Percentiles rank a stretch among this genome's conserved stretches.
These are phyloP conservation scores for Acacia confusa DNA, from an alignment of 306 rosid species.

Conservation along the genomic window DNA sequence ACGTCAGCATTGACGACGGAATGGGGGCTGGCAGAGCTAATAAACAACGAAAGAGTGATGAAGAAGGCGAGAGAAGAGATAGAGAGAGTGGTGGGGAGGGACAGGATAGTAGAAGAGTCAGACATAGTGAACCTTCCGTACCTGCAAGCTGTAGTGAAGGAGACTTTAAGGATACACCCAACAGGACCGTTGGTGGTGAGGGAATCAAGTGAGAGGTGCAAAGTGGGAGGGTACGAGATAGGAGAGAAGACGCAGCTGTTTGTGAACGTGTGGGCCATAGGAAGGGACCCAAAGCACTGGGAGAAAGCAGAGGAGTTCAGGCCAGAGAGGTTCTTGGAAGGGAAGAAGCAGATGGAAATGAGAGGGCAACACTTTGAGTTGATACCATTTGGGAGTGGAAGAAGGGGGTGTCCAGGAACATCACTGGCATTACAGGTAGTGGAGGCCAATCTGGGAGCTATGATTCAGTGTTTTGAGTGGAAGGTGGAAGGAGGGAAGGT, in stretches of 20 bases:
- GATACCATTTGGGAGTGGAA: conserved; percentile 84
- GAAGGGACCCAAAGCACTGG: conserved; percentile 76
- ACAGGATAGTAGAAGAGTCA: conserved; percentile 61
- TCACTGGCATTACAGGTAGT: conserved; percentile 73
- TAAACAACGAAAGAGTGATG: conserved; percentile 65
- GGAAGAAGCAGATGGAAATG: conserved; percentile 48
- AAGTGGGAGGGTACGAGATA: conserved; percentile 59
- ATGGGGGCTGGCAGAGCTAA: conserved; percentile 70
- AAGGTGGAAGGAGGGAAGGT: conserved; percentile 41
- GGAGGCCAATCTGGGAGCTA: conserved; percentile 54
- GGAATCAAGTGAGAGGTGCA: conserved; percentile 53
- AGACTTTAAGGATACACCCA: conserved; percentile 84
- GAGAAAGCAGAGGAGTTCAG: conserved; percentile 65
- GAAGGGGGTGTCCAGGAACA: conserved; percentile 85
- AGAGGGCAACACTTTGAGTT: conserved; percentile 77
- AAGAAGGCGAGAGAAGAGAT: conserved; percentile 70
- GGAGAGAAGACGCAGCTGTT: conserved; percentile 64
- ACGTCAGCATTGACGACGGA: conserved; percentile 54
- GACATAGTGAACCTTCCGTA: conserved; percentile 65
- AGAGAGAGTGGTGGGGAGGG: conserved; percentile 48
- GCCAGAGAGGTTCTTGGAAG: conserved; percentile 70
- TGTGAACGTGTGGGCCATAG: conserved; percentile 78
- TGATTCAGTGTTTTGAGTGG: conserved; percentile 88
- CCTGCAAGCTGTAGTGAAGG: conserved; percentile 75
- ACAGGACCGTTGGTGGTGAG: conserved; percentile 68